Evolutionary conservation across 768 basidiomycete species (phyloP).

Genomic region (Floccularia luteovirens): DNA sequence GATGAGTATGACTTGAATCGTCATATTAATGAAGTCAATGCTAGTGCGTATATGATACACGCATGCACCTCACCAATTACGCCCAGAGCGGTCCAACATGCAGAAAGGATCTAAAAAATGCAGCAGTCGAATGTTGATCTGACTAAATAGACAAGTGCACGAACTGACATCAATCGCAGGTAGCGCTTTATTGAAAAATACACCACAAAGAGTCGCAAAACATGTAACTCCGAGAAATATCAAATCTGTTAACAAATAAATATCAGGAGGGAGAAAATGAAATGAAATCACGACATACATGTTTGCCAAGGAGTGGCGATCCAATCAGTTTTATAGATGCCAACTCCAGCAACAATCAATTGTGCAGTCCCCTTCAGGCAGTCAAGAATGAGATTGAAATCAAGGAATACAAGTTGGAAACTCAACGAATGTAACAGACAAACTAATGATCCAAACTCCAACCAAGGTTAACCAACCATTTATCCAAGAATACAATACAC

Average conservation of each 20-base stretch:
- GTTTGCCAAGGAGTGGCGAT: conserved; percentile 53
- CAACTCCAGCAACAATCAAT: conserved; percentile 48
- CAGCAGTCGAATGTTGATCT: conserved; percentile 3
- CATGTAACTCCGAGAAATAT: conserved; percentile 49
- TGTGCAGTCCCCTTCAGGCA: conserved; percentile 43
- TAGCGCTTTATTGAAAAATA: conserved; percentile 47
- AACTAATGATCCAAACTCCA: conserved; percentile 62
- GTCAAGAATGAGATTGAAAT: background rate
- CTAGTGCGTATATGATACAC: background rate
- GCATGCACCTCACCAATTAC: conserved; percentile 30
- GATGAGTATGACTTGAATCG: conserved; percentile 41
- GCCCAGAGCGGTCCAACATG: conserved; percentile 56
- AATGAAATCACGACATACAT: conserved; percentile 23
- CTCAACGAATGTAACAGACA: conserved; percentile 56
- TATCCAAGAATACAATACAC: conserved; percentile 52
- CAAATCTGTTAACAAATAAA: conserved; percentile 25
- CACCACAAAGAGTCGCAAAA: conserved; percentile 39
- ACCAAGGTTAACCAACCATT: conserved; percentile 65
- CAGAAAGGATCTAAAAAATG: conserved; percentile 38
- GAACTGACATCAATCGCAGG: conserved; percentile 39
- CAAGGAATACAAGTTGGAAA: background rate
- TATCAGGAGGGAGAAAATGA: conserved; percentile 5
- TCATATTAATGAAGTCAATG: background rate
- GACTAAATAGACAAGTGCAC: too few relatives aligned
- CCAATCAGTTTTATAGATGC: conserved; percentile 54